phyloP scores from a whole-genome alignment of 2,329 filamentous ascomycete species.

The Acrocalymma vagum region DNA sequence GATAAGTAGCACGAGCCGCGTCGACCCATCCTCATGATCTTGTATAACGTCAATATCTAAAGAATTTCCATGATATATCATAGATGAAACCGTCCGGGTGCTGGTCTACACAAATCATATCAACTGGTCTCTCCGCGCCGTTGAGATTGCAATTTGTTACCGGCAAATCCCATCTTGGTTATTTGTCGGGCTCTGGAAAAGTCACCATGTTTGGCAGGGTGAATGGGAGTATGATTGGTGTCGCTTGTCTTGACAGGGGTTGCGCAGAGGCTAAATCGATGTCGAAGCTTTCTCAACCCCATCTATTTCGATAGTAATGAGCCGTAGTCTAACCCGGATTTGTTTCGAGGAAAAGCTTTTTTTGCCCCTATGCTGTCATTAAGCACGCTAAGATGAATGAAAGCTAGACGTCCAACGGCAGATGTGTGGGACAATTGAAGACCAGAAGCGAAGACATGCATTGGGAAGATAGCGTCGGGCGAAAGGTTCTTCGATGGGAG shows the following conservation, averaged over 20 bases:
- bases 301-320: constrained; percentile 35
- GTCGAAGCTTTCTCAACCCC: constrained; percentile 20
- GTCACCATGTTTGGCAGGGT: constrained; percentile 22
- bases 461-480: too few species aligned
- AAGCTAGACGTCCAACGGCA: constrained; percentile 18
- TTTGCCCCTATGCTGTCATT: constrained; percentile 15
- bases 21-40: constrained; percentile 16
- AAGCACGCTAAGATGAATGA: constrained; percentile 7
- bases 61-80: constrained; percentile 29
- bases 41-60: constrained; percentile 25
- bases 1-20: constrained; percentile 15
- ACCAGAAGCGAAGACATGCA: too few species aligned
- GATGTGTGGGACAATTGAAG: too few species aligned
- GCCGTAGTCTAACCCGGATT: constrained; percentile 27
- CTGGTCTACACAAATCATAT: constrained; percentile 14
- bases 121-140: constrained; percentile 29
- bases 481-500: too few species aligned
- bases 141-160: constrained; percentile 27
- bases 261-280: constrained; percentile 20
- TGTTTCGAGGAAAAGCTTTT: constrained; percentile 17
- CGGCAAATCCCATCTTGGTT: constrained; percentile 20
- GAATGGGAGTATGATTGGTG: constrained; percentile 23
- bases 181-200: constrained; percentile 19
- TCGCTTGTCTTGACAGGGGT: constrained; percentile 13
- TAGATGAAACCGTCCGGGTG: constrained; percentile 34